A percentile compares a stretch with the other conserved stretches of the same genome.
phyloP scores from a whole-genome alignment of 2,329 filamentous ascomycete species.

The Pseudohalonectria lignicola region DNA sequence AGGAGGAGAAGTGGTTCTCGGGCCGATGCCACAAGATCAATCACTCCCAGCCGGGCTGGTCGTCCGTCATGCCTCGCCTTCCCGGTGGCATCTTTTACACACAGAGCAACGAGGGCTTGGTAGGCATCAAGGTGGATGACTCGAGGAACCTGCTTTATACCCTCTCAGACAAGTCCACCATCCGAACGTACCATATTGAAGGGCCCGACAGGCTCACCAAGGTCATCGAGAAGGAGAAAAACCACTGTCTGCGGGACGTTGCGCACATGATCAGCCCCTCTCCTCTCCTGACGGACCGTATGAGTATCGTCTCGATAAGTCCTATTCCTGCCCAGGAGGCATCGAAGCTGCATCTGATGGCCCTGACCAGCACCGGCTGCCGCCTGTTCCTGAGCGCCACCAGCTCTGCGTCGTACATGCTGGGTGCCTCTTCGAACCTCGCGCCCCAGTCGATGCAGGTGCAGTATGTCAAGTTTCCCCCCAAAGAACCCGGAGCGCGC shows the following conservation, averaged over 20 bases:
- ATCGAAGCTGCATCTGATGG: slow-evolving; percentile 77
- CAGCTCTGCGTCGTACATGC: slow-evolving; percentile 57
- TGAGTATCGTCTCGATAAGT: slow-evolving; percentile 73
- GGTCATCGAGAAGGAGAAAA: slow-evolving; percentile 55
- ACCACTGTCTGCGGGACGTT: slow-evolving; percentile 57
- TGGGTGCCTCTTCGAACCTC: slow-evolving; percentile 45
- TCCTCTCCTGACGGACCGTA: slow-evolving; percentile 55
- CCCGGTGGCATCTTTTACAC: slow-evolving; percentile 29
- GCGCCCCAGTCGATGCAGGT: slow-evolving; percentile 93
- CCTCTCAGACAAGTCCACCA: slow-evolving; percentile 76
- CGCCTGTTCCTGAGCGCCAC: slow-evolving; percentile 88
- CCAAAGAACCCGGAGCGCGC: slow-evolving; percentile 29
- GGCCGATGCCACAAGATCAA: slow-evolving; percentile 81
- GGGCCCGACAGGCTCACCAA: slow-evolving; percentile 46
- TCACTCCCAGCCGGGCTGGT: slow-evolving; percentile 67
- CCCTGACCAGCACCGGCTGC: slow-evolving; percentile 81
- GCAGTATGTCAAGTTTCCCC: slow-evolving; percentile 93
- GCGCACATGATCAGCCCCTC: slow-evolving; percentile 76
- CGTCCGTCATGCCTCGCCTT: slow-evolving; percentile 47
- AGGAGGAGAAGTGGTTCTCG: slow-evolving; percentile 95
- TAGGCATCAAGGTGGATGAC: slow-evolving; percentile 80
- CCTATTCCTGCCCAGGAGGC: slow-evolving; percentile 73
- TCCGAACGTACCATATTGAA: slow-evolving; percentile 84
- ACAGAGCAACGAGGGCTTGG: slow-evolving; percentile 50
- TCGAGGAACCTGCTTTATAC: slow-evolving; percentile 83